phyloP scores from a whole-genome alignment of 202 grass and related monocot species.

The Thinopyrum obtusiflorum region DNA sequence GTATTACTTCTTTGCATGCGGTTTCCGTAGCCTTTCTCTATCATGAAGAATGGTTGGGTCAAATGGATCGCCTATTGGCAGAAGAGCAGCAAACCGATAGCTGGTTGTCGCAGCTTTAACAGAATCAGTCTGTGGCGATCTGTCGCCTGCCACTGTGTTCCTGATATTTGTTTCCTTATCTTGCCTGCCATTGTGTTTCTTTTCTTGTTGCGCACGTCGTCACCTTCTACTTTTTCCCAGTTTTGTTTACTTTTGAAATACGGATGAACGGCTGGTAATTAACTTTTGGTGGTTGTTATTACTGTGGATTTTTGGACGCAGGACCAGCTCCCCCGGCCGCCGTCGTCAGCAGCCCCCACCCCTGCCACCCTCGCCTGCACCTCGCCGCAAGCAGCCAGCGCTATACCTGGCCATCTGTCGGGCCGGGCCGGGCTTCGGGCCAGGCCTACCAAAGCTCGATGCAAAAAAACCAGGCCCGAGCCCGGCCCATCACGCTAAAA shows the following conservation, averaged over 20 bases:
- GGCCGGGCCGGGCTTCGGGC: too few relatives aligned
- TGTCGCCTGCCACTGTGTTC: not conserved
- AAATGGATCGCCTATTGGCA: not conserved
- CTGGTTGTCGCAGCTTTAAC: not conserved
- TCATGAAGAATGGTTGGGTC: not conserved
- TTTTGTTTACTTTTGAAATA: too few relatives aligned
- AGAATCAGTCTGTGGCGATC: not conserved
- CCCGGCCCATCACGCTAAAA: too few relatives aligned
- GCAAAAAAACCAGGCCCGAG: too few relatives aligned
- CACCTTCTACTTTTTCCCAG: not conserved
- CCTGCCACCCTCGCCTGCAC: not conserved
- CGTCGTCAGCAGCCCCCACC: not conserved
- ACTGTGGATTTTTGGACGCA: not conserved
- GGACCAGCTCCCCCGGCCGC: slow-evolving; percentile 21
- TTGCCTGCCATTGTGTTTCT: too few relatives aligned
- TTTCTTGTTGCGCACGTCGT: slow-evolving; percentile 14
- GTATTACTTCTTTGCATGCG: not conserved
- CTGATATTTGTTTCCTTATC: not conserved
- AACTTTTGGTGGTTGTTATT: not conserved
- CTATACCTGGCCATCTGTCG: too few relatives aligned
- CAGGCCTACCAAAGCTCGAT: too few relatives aligned
- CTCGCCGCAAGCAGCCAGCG: slow-evolving; percentile 32
- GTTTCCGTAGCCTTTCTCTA: not conserved
- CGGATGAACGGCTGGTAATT: not conserved
- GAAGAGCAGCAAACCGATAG: not conserved